A percentile compares a stretch with the other conserved stretches of the same genome.
Evolutionary conservation across 257 asterid species (phyloP).

Genomic region (Fraxinus pennsylvanica): DNA sequence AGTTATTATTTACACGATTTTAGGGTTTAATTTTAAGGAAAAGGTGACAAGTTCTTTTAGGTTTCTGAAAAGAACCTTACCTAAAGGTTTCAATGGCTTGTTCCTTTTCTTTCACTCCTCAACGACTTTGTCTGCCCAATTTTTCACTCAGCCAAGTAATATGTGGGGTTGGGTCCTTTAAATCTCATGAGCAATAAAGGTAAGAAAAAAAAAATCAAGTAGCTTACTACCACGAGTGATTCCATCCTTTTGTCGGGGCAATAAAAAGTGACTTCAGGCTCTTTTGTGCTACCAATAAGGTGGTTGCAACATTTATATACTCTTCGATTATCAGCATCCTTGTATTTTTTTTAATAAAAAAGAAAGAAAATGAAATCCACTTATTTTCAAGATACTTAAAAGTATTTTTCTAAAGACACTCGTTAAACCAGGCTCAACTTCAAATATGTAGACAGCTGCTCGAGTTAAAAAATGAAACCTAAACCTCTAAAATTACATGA

Average conservation of each 20-base stretch:
- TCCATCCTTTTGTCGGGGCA: constrained; percentile 1
- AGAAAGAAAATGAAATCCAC: too few relatives aligned
- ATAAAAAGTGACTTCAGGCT: not conserved
- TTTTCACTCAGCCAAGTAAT: not conserved
- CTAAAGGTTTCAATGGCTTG: constrained; percentile 1
- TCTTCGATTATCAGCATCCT: not conserved
- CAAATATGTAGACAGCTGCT: too few relatives aligned
- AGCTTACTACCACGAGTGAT: not conserved
- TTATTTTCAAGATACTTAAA: too few relatives aligned
- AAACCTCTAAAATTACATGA: too few relatives aligned
- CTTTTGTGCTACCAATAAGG: not conserved
- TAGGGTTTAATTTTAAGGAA: not conserved
- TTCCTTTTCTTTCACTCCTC: constrained; percentile 1
- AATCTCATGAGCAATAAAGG: not conserved
- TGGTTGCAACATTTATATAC: not conserved
- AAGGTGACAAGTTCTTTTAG: not conserved
- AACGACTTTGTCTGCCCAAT: constrained; percentile 2
- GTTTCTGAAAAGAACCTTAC: not conserved
- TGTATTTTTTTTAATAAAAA: too few relatives aligned
- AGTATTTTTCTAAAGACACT: too few relatives aligned
- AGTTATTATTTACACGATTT: not conserved
- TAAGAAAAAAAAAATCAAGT: not conserved
- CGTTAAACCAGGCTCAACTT: too few relatives aligned
- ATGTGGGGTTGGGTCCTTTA: not conserved
- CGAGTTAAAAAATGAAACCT: too few relatives aligned